Evolutionary conservation across 2,329 filamentous ascomycete genomes (phyloP).

Genomic region (Rugonectria rugulosa): DNA sequence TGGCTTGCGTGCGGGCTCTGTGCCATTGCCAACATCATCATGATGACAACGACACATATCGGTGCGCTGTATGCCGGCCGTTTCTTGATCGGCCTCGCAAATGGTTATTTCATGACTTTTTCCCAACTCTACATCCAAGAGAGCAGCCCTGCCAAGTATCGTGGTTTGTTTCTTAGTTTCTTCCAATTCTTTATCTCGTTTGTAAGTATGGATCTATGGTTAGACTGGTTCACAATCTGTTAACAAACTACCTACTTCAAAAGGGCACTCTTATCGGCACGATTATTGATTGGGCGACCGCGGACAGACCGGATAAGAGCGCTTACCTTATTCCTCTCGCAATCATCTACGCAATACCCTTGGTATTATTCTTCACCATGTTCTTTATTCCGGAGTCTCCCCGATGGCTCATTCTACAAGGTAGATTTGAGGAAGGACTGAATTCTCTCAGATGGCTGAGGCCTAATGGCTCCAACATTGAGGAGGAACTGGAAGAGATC

Average conservation of each 20-base stretch:
- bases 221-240: background rate
- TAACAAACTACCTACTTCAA: background rate
- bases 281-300: conserved; percentile 34
- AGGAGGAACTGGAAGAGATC: conserved; percentile 26
- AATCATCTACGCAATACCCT: conserved; percentile 30
- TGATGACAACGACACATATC: conserved; percentile 34
- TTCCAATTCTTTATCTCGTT: conserved; percentile 34
- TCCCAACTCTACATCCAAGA: conserved; percentile 35
- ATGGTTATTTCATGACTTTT: conserved; percentile 36
- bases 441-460: conserved; percentile 28
- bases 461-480: conserved; percentile 16
- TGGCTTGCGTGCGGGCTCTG: conserved; percentile 32
- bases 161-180: conserved; percentile 30
- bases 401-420: conserved; percentile 32
- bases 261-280: conserved; percentile 33
- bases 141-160: conserved; percentile 31
- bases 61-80: conserved; percentile 26
- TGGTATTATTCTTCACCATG: conserved; percentile 17
- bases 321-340: conserved; percentile 32
- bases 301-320: conserved; percentile 28
- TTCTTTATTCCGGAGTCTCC: conserved; percentile 34
- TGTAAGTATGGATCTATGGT: conserved; percentile 14
- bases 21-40: conserved; percentile 31
- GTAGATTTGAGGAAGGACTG: conserved; percentile 27
- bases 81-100: conserved; percentile 30